Evolutionary conservation across 345 rosid genomes (phyloP).

Genomic region (Bruguiera parviflora): DNA sequence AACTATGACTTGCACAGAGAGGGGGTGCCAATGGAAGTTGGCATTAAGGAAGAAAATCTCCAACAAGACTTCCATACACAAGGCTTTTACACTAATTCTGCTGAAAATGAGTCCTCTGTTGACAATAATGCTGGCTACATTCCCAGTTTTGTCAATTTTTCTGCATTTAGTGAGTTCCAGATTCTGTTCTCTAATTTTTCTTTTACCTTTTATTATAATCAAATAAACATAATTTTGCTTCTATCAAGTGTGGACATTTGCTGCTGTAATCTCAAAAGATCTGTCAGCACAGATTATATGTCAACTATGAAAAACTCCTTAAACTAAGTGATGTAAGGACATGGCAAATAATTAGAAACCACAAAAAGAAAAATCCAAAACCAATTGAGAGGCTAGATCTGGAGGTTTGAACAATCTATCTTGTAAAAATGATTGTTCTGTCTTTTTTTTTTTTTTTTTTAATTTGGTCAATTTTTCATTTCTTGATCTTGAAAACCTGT

Average conservation of each 20-base stretch:
- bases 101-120: constrained; percentile 43
- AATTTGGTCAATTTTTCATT: too few relatives aligned
- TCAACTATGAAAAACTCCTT: too few relatives aligned
- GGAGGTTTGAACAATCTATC: too few relatives aligned
- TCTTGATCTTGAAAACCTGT: too few relatives aligned
- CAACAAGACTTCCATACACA: constrained; percentile 20
- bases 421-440: too few relatives aligned
- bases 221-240: neutral
- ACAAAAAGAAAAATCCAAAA: too few relatives aligned
- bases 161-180: constrained; percentile 53
- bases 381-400: too few relatives aligned
- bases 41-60: constrained; percentile 22
- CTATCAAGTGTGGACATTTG: neutral
- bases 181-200: neutral
- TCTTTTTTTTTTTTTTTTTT: too few relatives aligned
- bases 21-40: constrained; percentile 18
- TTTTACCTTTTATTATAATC: neutral
- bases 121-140: constrained; percentile 32
- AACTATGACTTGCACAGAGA: constrained; percentile 16
- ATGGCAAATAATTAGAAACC: too few relatives aligned
- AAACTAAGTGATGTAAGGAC: too few relatives aligned
- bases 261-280: neutral
- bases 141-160: constrained; percentile 34
- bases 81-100: constrained; percentile 38
- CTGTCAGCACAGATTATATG: too few relatives aligned